Conservation (phyloP, 2,329 filamentous ascomycete species). For the Ceratocystis destructans region DNA sequence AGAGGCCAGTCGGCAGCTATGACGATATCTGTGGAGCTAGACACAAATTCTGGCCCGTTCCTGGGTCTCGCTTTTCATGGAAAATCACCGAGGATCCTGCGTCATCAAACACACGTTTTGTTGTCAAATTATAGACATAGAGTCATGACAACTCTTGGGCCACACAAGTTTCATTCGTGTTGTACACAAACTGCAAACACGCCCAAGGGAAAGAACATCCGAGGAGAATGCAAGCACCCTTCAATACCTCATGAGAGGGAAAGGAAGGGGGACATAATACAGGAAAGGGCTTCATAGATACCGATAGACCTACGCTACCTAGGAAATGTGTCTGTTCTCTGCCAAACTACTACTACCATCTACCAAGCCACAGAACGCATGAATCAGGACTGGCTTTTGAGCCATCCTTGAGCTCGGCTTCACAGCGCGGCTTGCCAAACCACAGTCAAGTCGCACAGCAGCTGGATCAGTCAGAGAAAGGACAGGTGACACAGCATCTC, state of each 20-base stretch:
- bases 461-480: neutral
- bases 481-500: neutral
- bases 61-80: too few relatives aligned
- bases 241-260: neutral
- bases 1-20: too few relatives aligned
- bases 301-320: neutral
- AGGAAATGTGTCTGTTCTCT: neutral
- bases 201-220: neutral
- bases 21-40: too few relatives aligned
- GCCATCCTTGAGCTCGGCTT: neutral
- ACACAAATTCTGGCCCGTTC: too few relatives aligned
- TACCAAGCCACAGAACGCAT: neutral
- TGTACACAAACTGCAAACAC: neutral
- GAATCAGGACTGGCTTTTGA: neutral
- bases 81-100: too few relatives aligned
- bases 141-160: neutral
- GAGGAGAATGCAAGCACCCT: neutral
- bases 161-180: neutral
- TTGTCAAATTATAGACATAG: neutral
- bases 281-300: neutral
- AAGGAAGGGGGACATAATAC: neutral
- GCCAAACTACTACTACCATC: neutral
- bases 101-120: neutral
- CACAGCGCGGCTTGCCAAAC: slow-evolving; percentile 25
- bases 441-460: neutral